Evolutionary conservation across 2,329 filamentous ascomycete species (phyloP).

Genomic region (Lecanosticta acicola): DNA sequence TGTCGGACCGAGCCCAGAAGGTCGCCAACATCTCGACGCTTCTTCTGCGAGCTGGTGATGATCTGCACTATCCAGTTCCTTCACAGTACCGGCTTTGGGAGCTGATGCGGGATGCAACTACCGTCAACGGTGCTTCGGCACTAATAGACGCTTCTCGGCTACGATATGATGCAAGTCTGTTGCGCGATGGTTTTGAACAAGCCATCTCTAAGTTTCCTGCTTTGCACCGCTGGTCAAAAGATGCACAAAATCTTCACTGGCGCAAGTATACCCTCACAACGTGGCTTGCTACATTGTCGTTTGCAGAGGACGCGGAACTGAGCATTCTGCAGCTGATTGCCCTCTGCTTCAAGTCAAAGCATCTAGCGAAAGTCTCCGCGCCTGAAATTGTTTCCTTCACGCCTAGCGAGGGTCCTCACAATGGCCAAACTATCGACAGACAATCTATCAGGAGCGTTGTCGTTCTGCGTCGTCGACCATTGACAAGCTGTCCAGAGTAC

Average conservation of each 20-base stretch:
- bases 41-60: not conserved
- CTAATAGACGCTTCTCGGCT: not conserved
- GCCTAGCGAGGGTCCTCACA: too few species aligned
- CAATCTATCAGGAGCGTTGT: slow-evolving; percentile 31
- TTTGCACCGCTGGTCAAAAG: slow-evolving; percentile 10
- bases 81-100: not conserved
- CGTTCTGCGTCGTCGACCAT: slow-evolving; percentile 29
- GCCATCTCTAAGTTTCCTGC: slow-evolving; percentile 9
- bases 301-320: slow-evolving; percentile 36
- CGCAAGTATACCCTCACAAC: slow-evolving; percentile 16
- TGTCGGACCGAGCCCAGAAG: slow-evolving; percentile 1
- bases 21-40: slow-evolving; percentile 3
- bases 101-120: not conserved
- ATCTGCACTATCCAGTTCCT: not conserved
- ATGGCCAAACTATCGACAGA: not conserved
- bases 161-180: slow-evolving; percentile 9
- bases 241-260: not conserved
- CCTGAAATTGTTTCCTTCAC: not conserved
- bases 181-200: slow-evolving; percentile 4
- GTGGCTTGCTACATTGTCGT: slow-evolving; percentile 40
- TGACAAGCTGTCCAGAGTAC: slow-evolving; percentile 26
- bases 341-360: slow-evolving; percentile 28
- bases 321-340: slow-evolving; percentile 40
- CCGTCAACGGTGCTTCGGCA: not conserved
- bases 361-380: not conserved